A percentile compares a stretch with the other conserved stretches of the same genome.
Evolutionary conservation across 805 yeast species (phyloP).

Genomic region (Starmerella potacharoeniae): DNA sequence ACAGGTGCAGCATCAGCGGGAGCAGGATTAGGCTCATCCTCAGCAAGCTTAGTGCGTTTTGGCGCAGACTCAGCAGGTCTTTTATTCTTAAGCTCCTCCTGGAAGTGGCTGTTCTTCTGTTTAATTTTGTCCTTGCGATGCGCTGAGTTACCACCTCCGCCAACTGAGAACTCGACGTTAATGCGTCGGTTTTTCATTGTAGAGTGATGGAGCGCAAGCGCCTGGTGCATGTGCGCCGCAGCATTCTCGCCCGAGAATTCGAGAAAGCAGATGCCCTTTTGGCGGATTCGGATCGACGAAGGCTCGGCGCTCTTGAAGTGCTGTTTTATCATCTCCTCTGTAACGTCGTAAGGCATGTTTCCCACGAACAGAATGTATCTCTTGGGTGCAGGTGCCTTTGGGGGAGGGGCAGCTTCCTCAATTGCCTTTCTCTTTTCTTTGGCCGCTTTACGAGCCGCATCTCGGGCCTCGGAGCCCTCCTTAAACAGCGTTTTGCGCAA

Average conservation of each 20-base stretch:
- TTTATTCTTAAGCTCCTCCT: conserved; percentile 48
- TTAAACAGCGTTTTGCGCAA: conserved; percentile 20
- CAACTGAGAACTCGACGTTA: conserved; percentile 92
- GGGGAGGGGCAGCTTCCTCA: conserved; percentile 22
- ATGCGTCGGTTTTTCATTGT: conserved; percentile 59
- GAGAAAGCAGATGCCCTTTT: conserved; percentile 69
- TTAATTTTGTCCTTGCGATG: conserved; percentile 50
- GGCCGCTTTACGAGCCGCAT: conserved; percentile 22
- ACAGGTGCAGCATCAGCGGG: conserved; percentile 7
- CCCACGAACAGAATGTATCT: conserved; percentile 84
- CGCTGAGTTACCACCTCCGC: conserved; percentile 90
- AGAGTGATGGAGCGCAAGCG: conserved; percentile 74
- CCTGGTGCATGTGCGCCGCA: conserved; percentile 69
- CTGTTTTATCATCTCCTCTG: conserved; percentile 46
- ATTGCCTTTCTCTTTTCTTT: conserved; percentile 28
- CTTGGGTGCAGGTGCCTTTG: conserved; percentile 22
- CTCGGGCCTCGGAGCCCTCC: conserved; percentile 18
- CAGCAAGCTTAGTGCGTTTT: background rate
- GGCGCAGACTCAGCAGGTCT: conserved; percentile 9
- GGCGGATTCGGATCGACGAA: conserved; percentile 61
- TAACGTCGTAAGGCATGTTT: conserved; percentile 64
- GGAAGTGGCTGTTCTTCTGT: conserved; percentile 65
- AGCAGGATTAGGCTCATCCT: conserved; percentile 4
- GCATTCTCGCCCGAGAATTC: conserved; percentile 68
- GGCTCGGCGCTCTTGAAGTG: conserved; percentile 68